phyloP scores from a whole-genome alignment of 1,284 basidiomycete genomes.

The Pyrrhoderma lamaoense region DNA sequence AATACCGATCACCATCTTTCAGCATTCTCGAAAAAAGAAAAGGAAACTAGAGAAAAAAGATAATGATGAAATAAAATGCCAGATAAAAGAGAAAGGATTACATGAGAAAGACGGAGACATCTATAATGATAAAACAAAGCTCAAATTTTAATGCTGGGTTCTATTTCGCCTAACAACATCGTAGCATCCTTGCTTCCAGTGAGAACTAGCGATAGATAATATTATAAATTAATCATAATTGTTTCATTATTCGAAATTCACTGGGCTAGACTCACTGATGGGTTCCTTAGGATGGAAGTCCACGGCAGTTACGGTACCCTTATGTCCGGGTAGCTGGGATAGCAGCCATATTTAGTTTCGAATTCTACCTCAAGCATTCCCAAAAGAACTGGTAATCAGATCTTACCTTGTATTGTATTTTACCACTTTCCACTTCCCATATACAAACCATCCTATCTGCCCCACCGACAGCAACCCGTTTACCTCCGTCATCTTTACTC shows the following conservation, averaged over 20 bases:
- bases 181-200: conserved; percentile 18
- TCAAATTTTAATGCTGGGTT: conserved; percentile 11
- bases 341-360: too few species aligned
- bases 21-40: too few species aligned
- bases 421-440: conserved; percentile 86
- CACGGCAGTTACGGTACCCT: conserved; percentile 84
- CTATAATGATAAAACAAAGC: background rate
- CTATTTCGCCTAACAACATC: conserved; percentile 17
- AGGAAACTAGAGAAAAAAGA: too few species aligned
- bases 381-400: conserved; percentile 6
- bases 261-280: conserved; percentile 52
- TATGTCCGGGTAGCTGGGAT: conserved; percentile 90
- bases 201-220: conserved; percentile 12
- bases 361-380: background rate
- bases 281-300: conserved; percentile 92
- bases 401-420: conserved; percentile 77
- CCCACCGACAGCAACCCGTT: conserved; percentile 69
- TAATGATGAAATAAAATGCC: too few species aligned
- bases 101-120: background rate
- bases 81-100: background rate
- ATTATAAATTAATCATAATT: too few species aligned
- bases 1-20: too few species aligned
- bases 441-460: conserved; percentile 84
- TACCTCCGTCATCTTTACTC: conserved; percentile 69
- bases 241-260: too few species aligned